phyloP scores from a whole-genome alignment of 805 yeast genomes.

The Saccharomycopsis schoenii region DNA sequence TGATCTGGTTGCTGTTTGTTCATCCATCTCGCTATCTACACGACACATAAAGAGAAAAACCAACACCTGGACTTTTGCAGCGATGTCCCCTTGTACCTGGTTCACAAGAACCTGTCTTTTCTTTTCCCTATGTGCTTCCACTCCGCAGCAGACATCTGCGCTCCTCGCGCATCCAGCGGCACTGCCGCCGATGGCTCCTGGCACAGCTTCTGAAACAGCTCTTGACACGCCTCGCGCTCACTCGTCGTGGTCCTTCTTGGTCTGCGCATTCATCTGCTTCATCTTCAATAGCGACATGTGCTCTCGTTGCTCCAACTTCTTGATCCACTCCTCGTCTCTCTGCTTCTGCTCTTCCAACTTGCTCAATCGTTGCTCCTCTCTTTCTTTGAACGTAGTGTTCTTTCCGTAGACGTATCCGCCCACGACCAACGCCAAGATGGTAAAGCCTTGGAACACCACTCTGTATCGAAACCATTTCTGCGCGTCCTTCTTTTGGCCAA shows the following conservation, averaged over 20 bases:
- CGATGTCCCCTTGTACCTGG: no score
- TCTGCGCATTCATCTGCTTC: background rate
- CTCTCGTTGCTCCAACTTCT: slow-evolving; percentile 56
- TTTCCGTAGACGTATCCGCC: slow-evolving; percentile 65
- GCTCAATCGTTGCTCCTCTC: slow-evolving; percentile 53
- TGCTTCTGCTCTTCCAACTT: slow-evolving; percentile 69
- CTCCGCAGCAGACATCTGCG: no score
- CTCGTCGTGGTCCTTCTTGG: background rate
- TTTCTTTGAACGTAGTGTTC: slow-evolving; percentile 26
- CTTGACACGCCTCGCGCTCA: no score
- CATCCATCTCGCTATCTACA: no score
- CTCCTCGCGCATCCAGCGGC: no score
- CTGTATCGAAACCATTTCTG: slow-evolving; percentile 86
- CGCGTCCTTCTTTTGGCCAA: slow-evolving; percentile 65
- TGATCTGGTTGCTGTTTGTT: no score
- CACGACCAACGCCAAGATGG: slow-evolving; percentile 69
- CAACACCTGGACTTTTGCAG: no score
- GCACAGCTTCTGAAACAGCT: no score
- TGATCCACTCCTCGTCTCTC: slow-evolving; percentile 54
- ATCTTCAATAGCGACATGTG: slow-evolving; percentile 30
- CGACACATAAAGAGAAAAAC: no score
- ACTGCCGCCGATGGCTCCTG: no score
- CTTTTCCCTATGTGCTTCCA: no score
- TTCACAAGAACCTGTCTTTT: no score
- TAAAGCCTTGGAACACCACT: slow-evolving; percentile 77